Conservation (phyloP, 768 basidiomycete species). For the Nidula microcarpa region DNA sequence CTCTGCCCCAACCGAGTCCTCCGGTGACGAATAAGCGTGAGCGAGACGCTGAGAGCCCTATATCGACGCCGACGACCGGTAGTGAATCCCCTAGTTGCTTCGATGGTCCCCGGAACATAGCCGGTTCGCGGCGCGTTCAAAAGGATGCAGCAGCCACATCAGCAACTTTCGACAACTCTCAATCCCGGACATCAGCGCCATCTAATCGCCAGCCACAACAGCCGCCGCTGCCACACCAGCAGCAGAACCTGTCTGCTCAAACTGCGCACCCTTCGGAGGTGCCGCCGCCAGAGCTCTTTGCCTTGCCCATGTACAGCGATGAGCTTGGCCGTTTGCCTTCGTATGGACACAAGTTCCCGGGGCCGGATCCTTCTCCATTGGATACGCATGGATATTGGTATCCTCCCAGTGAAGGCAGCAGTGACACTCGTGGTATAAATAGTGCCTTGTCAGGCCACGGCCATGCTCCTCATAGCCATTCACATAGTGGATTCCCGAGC, state of each 20-base stretch:
- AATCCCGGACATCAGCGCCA: too few relatives aligned
- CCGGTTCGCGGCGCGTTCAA: slow-evolving; percentile 30
- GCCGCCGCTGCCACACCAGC: not conserved
- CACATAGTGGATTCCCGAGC: too few relatives aligned
- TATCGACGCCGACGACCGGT: slow-evolving; percentile 7
- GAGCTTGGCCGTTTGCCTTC: slow-evolving; percentile 55
- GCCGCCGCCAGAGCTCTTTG: slow-evolving; percentile 8
- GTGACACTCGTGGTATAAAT: too few relatives aligned
- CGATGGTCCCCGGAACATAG: slow-evolving; percentile 26
- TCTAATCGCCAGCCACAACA: slow-evolving; percentile 3
- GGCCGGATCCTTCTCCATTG: slow-evolving; percentile 2
- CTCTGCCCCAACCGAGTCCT: slow-evolving; percentile 56
- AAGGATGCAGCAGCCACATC: slow-evolving; percentile 1
- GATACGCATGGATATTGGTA: slow-evolving; percentile 4
- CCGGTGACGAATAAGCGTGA: slow-evolving; percentile 56
- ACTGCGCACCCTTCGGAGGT: not conserved
- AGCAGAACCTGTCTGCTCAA: not conserved
- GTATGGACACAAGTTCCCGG: slow-evolving; percentile 22
- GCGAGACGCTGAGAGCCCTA: slow-evolving; percentile 52
- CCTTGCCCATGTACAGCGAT: slow-evolving; percentile 57
- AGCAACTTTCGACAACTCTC: not conserved
- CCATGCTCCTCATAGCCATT: too few relatives aligned
- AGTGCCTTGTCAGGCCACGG: too few relatives aligned
- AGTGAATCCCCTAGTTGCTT: not conserved
- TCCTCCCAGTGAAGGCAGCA: not conserved